Conservation (phyloP, 352 stramenopile genomes). For the Halophytophthora polymorphica region DNA sequence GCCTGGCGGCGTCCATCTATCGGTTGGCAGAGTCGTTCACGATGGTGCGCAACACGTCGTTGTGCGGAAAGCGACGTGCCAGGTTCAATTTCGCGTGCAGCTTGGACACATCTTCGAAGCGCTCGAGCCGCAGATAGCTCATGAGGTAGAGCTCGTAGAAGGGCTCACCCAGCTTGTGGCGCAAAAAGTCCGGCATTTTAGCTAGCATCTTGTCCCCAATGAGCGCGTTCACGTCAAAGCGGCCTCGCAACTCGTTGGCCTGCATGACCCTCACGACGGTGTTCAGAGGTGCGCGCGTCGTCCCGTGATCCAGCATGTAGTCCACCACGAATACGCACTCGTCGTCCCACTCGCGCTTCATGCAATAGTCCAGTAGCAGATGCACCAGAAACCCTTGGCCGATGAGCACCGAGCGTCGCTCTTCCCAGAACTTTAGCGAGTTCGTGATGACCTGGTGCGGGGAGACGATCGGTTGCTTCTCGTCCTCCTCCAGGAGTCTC, state of each 20-base stretch:
- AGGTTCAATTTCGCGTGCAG: conserved; percentile 17
- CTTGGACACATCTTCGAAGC: conserved; percentile 28
- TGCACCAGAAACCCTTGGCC: conserved; percentile 46
- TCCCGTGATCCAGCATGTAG: conserved; percentile 21
- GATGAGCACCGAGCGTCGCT: conserved; percentile 28
- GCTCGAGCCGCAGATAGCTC: conserved; percentile 34
- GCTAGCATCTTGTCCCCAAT: conserved; percentile 31
- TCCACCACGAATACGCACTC: conserved; percentile 31
- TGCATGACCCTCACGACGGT: conserved; percentile 34
- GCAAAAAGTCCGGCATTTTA: conserved; percentile 14
- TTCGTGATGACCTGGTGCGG: conserved; percentile 22
- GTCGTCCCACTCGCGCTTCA: conserved; percentile 25
- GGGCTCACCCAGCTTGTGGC: conserved; percentile 23
- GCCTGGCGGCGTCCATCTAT: too few relatives aligned
- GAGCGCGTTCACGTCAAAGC: conserved; percentile 25
- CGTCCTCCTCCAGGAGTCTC: conserved; percentile 28
- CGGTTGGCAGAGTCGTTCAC: conserved; percentile 23
- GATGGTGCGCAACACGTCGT: conserved; percentile 32
- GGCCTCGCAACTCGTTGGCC: conserved; percentile 28
- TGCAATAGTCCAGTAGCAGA: conserved; percentile 37
- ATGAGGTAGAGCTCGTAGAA: conserved; percentile 39
- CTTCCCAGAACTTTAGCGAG: conserved; percentile 36
- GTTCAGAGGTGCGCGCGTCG: conserved; percentile 24
- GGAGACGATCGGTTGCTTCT: conserved; percentile 19
- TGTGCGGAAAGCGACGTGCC: conserved; percentile 29